These are phyloP conservation scores for Chenopodium berlandieri DNA, from an alignment of 148 eudicot species.

Conservation along the genomic window DNA sequence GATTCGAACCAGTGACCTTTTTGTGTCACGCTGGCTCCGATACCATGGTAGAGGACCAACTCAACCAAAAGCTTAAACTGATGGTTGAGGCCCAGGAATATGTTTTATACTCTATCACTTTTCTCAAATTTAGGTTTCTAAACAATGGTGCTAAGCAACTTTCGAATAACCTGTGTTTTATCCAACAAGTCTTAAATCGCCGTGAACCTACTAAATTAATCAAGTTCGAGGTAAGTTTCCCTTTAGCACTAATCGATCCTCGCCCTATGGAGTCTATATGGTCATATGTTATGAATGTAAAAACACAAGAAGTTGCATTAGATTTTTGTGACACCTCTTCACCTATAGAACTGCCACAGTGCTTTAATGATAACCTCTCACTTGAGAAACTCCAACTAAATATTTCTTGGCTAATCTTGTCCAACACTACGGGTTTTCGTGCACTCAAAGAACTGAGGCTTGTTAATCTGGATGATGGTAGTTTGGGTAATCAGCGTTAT, in stretches of 20 bases:
- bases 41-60: too few relatives aligned
- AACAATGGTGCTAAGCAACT: too few relatives aligned
- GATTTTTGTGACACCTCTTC: not conserved
- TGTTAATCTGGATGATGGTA: too few relatives aligned
- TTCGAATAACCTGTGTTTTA: too few relatives aligned
- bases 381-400: not conserved
- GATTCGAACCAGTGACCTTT: too few relatives aligned
- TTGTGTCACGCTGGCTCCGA: too few relatives aligned
- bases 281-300: not conserved
- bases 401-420: not conserved
- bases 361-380: not conserved
- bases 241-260: not conserved
- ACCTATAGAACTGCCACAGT: not conserved
- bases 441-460: not conserved
- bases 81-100: too few relatives aligned
- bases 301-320: not conserved
- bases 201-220: not conserved
- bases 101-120: too few relatives aligned
- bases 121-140: not conserved
- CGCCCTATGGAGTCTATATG: not conserved
- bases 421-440: not conserved
- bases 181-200: not conserved
- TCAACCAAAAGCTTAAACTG: too few relatives aligned
- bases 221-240: not conserved
- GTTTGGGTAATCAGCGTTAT: too few relatives aligned